A percentile compares a stretch with the other conserved stretches of the same genome.
Conservation (phyloP, 495 filamentous ascomycete species). For the Jackrogersella minutella region DNA sequence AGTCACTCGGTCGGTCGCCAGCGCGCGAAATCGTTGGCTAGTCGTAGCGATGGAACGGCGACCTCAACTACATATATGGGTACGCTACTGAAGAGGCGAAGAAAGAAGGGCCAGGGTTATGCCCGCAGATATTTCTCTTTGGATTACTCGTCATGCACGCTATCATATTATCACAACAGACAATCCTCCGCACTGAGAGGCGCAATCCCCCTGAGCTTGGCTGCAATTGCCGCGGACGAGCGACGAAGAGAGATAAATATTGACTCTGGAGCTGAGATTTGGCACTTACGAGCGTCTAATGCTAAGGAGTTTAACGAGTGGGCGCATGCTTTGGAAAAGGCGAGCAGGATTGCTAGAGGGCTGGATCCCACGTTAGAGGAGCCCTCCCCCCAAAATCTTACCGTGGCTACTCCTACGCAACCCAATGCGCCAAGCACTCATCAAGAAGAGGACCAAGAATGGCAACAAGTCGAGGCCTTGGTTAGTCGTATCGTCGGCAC, state of each 20-base stretch:
- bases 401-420: constrained; percentile 32
- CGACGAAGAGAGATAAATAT: constrained; percentile 90
- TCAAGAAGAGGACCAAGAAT: constrained; percentile 77
- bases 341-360: constrained; percentile 65
- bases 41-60: constrained; percentile 48
- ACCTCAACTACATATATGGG: constrained; percentile 68
- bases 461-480: constrained; percentile 82
- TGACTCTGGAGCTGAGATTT: constrained; percentile 95
- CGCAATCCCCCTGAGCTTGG: constrained; percentile 89
- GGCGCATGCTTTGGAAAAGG: constrained; percentile 84
- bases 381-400: constrained; percentile 30
- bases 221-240: constrained; percentile 88
- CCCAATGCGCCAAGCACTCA: constrained; percentile 36
- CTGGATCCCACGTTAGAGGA: constrained; percentile 51
- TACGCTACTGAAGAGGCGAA: constrained; percentile 82
- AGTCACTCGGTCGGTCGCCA: constrained; percentile 50
- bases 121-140: constrained; percentile 93
- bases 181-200: constrained; percentile 90
- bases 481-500: constrained; percentile 86
- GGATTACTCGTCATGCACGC: constrained; percentile 86
- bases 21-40: constrained; percentile 44
- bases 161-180: constrained; percentile 94
- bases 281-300: constrained; percentile 89
- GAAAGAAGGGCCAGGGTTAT: constrained; percentile 93
- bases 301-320: constrained; percentile 85